Conservation (phyloP, 306 rosid genomes). For the Sechiopsis laciniata region DNA sequence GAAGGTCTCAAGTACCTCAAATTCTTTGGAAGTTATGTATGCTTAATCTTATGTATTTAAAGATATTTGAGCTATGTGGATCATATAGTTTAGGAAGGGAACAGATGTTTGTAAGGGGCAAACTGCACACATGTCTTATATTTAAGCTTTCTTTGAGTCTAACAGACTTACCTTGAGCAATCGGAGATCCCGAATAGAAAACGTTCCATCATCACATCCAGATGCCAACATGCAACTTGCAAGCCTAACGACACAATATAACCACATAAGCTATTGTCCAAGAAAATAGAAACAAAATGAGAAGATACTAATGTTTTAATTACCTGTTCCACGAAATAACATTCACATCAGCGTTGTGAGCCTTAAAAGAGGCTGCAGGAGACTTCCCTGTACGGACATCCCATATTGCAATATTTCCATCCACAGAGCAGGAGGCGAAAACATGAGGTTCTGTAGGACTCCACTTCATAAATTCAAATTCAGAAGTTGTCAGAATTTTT, state of each 20-base stretch:
- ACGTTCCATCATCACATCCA: conserved; percentile 90
- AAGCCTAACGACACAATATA: conserved; percentile 36
- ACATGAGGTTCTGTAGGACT: conserved; percentile 75
- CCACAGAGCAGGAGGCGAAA: conserved; percentile 86
- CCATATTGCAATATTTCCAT: conserved; percentile 80
- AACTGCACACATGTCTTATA: not conserved
- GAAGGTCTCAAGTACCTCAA: no score
- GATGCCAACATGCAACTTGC: conserved; percentile 92
- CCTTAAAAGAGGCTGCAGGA: conserved; percentile 49
- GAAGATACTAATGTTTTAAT: conserved; percentile 2
- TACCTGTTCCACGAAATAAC: conserved; percentile 97
- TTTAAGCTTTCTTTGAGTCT: not conserved
- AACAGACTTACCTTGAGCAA: conserved; percentile 49
- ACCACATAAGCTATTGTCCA: not conserved
- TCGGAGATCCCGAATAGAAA: conserved; percentile 92
- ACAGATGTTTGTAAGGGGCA: not conserved
- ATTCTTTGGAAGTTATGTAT: no score
- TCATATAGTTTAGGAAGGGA: not conserved
- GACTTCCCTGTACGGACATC: conserved; percentile 72
- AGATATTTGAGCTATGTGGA: not conserved
- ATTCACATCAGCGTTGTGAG: conserved; percentile 89
- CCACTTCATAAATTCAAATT: conserved; percentile 59
- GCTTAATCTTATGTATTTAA: no score
- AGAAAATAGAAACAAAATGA: not conserved
- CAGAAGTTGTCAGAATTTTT: not conserved